phyloP scores from a whole-genome alignment of 2,329 filamentous ascomycete species.

The Ustulina deusta region DNA sequence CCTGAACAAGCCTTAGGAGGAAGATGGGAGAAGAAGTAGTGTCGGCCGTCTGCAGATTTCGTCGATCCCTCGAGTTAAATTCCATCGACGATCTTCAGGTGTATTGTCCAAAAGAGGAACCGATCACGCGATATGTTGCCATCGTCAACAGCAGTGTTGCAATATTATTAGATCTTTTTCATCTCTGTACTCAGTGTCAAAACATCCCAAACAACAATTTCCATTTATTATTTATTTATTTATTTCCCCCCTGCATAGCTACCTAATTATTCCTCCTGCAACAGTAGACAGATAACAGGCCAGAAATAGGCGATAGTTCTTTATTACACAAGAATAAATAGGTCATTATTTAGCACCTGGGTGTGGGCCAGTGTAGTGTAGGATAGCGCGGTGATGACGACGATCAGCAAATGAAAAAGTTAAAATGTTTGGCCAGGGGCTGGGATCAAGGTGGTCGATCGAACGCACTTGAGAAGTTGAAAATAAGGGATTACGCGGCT shows the following conservation, averaged over 20 bases:
- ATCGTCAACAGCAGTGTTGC: slow-evolving; percentile 30
- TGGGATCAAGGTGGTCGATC: neutral
- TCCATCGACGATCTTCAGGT: slow-evolving; percentile 21
- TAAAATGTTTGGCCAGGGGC: slow-evolving; percentile 8
- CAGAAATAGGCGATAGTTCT: neutral
- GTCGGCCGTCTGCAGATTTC: neutral
- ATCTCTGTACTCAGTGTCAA: slow-evolving; percentile 17
- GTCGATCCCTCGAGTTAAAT: slow-evolving; percentile 25
- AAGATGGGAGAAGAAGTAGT: slow-evolving; percentile 8
- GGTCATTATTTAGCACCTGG: neutral
- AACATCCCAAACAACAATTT: slow-evolving; percentile 15
- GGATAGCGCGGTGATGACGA: slow-evolving; percentile 14
- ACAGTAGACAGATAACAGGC: neutral
- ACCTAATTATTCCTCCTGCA: neutral
- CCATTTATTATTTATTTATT: neutral
- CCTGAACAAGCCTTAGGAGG: slow-evolving; percentile 15
- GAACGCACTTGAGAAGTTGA: neutral
- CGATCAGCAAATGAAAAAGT: slow-evolving; percentile 12
- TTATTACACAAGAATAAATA: neutral
- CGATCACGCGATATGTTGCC: slow-evolving; percentile 30
- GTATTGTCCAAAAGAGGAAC: slow-evolving; percentile 24
- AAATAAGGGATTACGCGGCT: slow-evolving; percentile 25
- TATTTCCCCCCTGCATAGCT: too few species aligned
- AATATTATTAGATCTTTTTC: slow-evolving; percentile 25
- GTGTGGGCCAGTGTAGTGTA: slow-evolving; percentile 5